These are phyloP conservation scores for Geotrichum carabidarum DNA, from an alignment of 1,139 yeast genomes.

Conservation along the genomic window DNA sequence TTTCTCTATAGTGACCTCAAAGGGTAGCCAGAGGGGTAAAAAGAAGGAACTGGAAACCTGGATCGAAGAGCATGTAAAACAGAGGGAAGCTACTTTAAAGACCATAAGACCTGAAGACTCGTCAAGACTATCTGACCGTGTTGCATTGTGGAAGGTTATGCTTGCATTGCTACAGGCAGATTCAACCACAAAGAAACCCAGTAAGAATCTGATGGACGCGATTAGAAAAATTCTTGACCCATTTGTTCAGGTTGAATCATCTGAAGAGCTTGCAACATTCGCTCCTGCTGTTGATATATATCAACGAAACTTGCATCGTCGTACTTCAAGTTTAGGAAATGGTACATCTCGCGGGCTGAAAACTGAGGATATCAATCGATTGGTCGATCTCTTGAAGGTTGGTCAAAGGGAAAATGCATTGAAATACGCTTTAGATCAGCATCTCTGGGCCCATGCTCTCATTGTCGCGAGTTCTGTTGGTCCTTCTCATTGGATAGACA, in stretches of 20 bases:
- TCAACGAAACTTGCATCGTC: constrained; percentile 10
- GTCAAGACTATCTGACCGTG: constrained; percentile 24
- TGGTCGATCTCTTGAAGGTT: constrained; percentile 44
- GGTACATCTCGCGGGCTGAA: constrained; percentile 33
- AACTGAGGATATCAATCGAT: constrained; percentile 26
- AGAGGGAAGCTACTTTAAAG: constrained; percentile 8
- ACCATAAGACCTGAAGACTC: constrained; percentile 19
- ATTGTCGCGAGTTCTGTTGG: constrained; percentile 65
- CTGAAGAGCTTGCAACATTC: constrained; percentile 20
- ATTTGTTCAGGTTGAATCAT: constrained; percentile 18
- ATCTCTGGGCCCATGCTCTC: constrained; percentile 79
- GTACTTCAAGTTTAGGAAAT: constrained; percentile 23
- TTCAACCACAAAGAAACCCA: constrained; percentile 20
- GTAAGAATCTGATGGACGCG: constrained; percentile 5
- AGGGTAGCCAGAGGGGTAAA: constrained; percentile 45
- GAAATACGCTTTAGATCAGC: constrained; percentile 53
- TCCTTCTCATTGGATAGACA: constrained; percentile 54
- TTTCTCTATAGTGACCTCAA: constrained; percentile 50
- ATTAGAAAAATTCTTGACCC: constrained; percentile 19
- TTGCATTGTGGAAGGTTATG: constrained; percentile 35
- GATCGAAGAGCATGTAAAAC: constrained; percentile 36
- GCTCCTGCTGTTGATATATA: constrained; percentile 21
- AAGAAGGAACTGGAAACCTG: constrained; percentile 63
- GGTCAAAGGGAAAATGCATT: constrained; percentile 71
- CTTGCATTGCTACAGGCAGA: constrained; percentile 30